Conservation (phyloP, 169 alveolate species). For the Theileria annulata region DNA sequence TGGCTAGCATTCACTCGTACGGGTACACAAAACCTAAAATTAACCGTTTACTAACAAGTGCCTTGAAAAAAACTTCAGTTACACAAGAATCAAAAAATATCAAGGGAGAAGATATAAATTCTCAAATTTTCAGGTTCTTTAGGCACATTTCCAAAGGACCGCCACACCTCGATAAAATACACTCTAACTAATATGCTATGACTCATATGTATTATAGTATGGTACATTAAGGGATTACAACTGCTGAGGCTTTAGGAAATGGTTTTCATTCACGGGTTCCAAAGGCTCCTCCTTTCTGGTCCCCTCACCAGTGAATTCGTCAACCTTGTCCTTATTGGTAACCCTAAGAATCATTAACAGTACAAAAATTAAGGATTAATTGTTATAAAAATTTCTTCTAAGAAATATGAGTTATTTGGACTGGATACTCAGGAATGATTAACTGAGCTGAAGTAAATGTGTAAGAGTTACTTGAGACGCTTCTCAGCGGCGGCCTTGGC, state of each 20-base stretch:
- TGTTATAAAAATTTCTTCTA: not conserved
- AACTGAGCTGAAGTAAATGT: slow-evolving; percentile 3
- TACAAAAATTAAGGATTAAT: not conserved
- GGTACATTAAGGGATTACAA: not conserved
- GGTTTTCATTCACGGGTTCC: slow-evolving; percentile 1
- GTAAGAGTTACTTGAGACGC: slow-evolving; percentile 21
- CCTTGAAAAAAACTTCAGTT: not conserved
- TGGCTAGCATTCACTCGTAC: not conserved
- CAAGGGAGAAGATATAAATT: not conserved
- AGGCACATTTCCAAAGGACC: slow-evolving; percentile 30
- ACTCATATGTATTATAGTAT: not conserved
- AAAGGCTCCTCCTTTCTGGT: slow-evolving; percentile 5
- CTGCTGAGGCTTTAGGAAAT: slow-evolving; percentile 2
- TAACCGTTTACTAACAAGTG: slow-evolving; percentile 9
- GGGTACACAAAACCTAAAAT: slow-evolving; percentile 41
- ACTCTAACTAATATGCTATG: not conserved
- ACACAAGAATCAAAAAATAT: not conserved
- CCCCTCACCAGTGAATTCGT: slow-evolving; percentile 29
- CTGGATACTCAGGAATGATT: not conserved
- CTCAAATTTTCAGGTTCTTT: slow-evolving; percentile 6
- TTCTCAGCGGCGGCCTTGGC: slow-evolving; percentile 23
- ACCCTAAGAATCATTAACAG: not conserved
- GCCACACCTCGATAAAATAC: slow-evolving; percentile 15
- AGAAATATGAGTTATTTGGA: not conserved
- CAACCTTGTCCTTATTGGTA: slow-evolving; percentile 10